Conservation (phyloP, 805 yeast species). For the Zygoascus tannicola region DNA sequence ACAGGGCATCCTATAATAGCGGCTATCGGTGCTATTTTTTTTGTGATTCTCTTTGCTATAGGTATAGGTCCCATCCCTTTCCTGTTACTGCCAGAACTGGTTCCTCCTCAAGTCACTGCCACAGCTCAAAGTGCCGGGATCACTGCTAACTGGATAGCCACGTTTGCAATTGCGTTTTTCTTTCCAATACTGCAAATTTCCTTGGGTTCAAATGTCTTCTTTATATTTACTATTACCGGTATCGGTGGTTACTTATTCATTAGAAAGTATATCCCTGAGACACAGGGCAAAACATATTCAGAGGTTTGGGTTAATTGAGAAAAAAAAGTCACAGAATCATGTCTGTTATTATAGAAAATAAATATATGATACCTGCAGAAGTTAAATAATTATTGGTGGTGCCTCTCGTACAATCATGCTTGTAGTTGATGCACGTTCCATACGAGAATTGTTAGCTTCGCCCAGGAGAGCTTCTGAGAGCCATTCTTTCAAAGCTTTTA, state of each 20-base stretch:
- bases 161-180: slow-evolving; percentile 61
- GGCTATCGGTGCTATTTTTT: slow-evolving; percentile 51
- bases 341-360: too few relatives aligned
- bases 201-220: slow-evolving; percentile 73
- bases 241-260: slow-evolving; percentile 34
- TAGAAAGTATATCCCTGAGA: slow-evolving; percentile 54
- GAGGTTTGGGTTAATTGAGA: slow-evolving; percentile 48
- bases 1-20: slow-evolving; percentile 6
- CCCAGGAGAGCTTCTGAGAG: background rate
- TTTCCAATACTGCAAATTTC: slow-evolving; percentile 63
- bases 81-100: slow-evolving; percentile 77
- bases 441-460: too few relatives aligned
- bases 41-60: slow-evolving; percentile 78
- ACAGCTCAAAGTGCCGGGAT: slow-evolving; percentile 92
- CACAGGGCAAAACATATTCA: slow-evolving; percentile 55
- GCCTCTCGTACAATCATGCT: too few relatives aligned
- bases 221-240: slow-evolving; percentile 39
- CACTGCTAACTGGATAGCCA: slow-evolving; percentile 82
- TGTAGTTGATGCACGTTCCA: too few relatives aligned
- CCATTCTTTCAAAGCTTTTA: background rate
- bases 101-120: slow-evolving; percentile 69
- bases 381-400: too few relatives aligned
- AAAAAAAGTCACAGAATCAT: too few relatives aligned
- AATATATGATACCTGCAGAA: too few relatives aligned
- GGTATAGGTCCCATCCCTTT: slow-evolving; percentile 97